Percentiles rank a stretch among this genome's conserved stretches.
Evolutionary conservation across 805 yeast species (phyloP).

Genomic region (Trichomonascus vanleenenianus): DNA sequence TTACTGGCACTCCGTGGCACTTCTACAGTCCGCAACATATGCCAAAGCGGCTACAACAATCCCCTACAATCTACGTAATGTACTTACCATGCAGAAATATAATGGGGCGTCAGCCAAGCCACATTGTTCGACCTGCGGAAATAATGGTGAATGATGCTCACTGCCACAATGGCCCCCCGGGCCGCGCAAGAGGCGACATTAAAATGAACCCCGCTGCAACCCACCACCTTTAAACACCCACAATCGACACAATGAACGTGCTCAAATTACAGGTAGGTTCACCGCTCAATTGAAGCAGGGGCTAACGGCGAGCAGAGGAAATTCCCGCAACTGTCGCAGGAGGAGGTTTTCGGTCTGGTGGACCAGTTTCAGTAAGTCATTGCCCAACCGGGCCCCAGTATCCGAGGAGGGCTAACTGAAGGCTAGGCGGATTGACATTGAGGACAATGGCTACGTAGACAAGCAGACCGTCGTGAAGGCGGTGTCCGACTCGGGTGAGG

Average conservation of each 20-base stretch:
- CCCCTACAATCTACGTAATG: too few species aligned
- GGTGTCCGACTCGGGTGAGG: slow-evolving; percentile 69
- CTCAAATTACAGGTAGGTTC: slow-evolving; percentile 9
- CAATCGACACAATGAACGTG: slow-evolving; percentile 8
- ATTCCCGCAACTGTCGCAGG: slow-evolving; percentile 78
- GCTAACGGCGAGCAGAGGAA: slow-evolving; percentile 45
- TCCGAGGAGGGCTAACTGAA: neutral
- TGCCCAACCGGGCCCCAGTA: neutral
- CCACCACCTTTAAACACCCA: neutral
- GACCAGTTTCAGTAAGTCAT: slow-evolving; percentile 63
- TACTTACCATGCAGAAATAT: too few species aligned
- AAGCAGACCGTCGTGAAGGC: slow-evolving; percentile 84
- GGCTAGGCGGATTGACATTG: slow-evolving; percentile 62
- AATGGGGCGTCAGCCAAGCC: too few species aligned
- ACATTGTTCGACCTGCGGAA: too few species aligned
- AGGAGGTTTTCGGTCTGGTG: slow-evolving; percentile 75
- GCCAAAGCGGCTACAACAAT: too few species aligned
- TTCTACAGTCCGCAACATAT: too few species aligned
- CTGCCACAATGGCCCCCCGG: neutral
- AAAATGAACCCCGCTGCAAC: neutral
- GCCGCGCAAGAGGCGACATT: too few species aligned
- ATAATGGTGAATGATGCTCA: neutral
- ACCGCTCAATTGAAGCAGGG: neutral
- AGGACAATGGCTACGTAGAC: slow-evolving; percentile 92
- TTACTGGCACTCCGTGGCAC: too few species aligned